Evolutionary conservation across 805 yeast species (phyloP).

Genomic region (Candida succiphila): DNA sequence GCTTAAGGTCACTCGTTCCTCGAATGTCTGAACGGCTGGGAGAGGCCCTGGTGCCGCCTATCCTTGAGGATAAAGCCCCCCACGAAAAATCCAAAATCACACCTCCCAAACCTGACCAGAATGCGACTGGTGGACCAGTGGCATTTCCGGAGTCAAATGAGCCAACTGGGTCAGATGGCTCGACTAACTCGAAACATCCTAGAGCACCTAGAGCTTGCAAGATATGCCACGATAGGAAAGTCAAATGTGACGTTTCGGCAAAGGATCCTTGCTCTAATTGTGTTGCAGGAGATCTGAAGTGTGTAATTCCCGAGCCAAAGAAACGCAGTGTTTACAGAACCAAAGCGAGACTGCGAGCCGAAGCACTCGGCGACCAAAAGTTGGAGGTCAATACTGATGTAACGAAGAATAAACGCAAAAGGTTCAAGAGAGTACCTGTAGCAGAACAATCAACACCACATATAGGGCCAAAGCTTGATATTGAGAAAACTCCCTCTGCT

Average conservation of each 20-base stretch:
- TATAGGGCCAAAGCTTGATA: too few species aligned
- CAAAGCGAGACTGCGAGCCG: neutral
- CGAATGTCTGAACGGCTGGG: too few species aligned
- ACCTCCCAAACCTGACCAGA: too few species aligned
- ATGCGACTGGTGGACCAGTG: constrained; percentile 11
- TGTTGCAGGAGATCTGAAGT: constrained; percentile 61
- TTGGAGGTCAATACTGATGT: neutral
- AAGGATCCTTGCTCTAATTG: constrained; percentile 62
- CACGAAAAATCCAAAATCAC: too few species aligned
- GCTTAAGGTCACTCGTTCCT: too few species aligned
- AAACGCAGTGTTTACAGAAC: neutral
- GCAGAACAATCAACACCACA: neutral
- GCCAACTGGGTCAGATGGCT: neutral
- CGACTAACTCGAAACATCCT: constrained; percentile 36
- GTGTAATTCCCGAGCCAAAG: constrained; percentile 47
- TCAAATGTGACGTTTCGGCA: constrained; percentile 63
- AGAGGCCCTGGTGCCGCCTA: too few species aligned
- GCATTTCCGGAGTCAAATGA: constrained; percentile 7
- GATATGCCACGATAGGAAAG: constrained; percentile 72
- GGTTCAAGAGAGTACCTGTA: neutral
- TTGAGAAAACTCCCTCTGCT: too few species aligned
- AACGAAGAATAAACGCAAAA: neutral
- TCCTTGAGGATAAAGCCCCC: too few species aligned
- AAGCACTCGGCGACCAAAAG: neutral
- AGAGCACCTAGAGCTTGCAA: constrained; percentile 66